A percentile compares a stretch with the other conserved stretches of the same genome.
Evolutionary conservation across 176 grass and related monocot genomes (phyloP).

Genomic region (Oryza meyeriana): DNA sequence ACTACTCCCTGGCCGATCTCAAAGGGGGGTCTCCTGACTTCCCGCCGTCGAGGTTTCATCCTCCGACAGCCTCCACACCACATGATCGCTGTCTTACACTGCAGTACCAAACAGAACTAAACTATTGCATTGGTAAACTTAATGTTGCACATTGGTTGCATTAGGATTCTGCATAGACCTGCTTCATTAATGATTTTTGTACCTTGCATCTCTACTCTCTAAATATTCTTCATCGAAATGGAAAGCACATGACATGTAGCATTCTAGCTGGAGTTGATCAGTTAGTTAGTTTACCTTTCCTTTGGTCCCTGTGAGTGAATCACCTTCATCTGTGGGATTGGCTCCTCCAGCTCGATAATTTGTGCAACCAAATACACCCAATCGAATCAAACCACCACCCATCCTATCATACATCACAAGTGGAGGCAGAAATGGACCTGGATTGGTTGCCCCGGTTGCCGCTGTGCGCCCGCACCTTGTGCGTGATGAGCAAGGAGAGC

Average conservation of each 20-base stretch:
- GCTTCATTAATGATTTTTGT: neutral
- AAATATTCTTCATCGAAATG: too few species aligned
- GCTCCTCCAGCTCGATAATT: conserved; percentile 68
- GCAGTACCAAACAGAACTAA: neutral
- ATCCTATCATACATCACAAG: neutral
- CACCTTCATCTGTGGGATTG: conserved; percentile 67
- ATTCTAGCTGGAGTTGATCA: neutral
- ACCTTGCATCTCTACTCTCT: neutral
- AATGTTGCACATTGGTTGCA: neutral
- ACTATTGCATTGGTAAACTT: neutral
- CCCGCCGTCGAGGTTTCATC: too few species aligned
- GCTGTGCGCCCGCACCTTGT: too few species aligned
- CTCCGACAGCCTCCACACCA: too few species aligned
- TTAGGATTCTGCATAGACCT: too few species aligned
- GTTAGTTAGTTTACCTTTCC: conserved; percentile 62
- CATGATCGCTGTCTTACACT: conserved; percentile 25
- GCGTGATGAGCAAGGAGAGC: conserved; percentile 84
- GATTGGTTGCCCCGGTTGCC: conserved; percentile 68
- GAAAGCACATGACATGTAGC: too few species aligned
- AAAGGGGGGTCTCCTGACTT: too few species aligned
- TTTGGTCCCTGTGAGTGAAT: conserved; percentile 90
- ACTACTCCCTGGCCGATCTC: too few species aligned
- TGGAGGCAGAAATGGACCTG: conserved; percentile 38
- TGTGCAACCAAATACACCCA: conserved; percentile 28
- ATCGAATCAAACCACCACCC: neutral